These are phyloP conservation scores for Saccharomycopsis capsularis DNA, from an alignment of 805 yeast species.

Conservation along the genomic window DNA sequence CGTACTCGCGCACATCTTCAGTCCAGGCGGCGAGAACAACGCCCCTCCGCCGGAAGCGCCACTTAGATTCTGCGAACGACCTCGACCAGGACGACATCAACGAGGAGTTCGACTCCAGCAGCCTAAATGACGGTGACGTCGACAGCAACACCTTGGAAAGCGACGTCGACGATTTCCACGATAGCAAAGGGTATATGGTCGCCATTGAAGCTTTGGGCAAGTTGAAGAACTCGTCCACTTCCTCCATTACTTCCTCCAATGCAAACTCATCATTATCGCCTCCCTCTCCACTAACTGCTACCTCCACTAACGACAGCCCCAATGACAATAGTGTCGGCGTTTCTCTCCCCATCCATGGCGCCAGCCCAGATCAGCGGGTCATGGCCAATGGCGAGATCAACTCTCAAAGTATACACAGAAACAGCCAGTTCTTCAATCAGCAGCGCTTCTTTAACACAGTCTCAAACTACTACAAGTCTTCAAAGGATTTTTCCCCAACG, in stretches of 20 bases:
- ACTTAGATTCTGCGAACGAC: not conserved
- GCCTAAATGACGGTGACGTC: not conserved
- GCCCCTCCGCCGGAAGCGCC: constrained; percentile 3
- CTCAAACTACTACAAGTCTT: constrained; percentile 18
- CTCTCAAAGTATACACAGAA: not conserved
- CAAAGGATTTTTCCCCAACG: constrained; percentile 21
- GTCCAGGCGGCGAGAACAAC: not conserved
- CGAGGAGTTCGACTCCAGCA: not conserved
- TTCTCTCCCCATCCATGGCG: not conserved
- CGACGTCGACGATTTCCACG: constrained; percentile 3
- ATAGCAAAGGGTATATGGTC: constrained; percentile 10
- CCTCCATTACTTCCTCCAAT: constrained; percentile 6
- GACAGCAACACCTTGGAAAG: constrained; percentile 1
- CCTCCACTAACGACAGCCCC: not conserved
- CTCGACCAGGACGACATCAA: not conserved
- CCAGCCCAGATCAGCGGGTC: no score
- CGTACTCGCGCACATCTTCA: no score
- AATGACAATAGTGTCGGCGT: not conserved
- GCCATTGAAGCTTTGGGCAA: constrained; percentile 21
- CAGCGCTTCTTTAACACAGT: constrained; percentile 19
- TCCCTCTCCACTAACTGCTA: not conserved
- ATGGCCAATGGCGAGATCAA: no score
- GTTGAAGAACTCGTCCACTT: constrained; percentile 14
- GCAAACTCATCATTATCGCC: not conserved
- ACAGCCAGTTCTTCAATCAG: constrained; percentile 5